These are phyloP conservation scores for Diplocarpon mali DNA, from an alignment of 2,329 filamentous ascomycete species.

Conservation along the genomic window DNA sequence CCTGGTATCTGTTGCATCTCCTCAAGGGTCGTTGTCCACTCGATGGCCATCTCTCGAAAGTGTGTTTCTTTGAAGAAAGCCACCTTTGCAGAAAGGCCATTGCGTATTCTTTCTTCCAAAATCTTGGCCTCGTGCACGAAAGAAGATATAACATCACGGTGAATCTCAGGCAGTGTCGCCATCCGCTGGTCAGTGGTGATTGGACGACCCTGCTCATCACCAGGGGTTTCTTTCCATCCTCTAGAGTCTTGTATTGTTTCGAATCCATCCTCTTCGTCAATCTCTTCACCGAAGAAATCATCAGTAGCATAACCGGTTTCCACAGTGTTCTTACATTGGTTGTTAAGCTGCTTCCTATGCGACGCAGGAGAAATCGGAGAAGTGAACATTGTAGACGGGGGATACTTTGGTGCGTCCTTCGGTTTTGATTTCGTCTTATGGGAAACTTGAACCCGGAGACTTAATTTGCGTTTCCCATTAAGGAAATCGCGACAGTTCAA, in stretches of 20 bases:
- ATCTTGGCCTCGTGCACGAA: constrained; percentile 55
- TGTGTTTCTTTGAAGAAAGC: constrained; percentile 58
- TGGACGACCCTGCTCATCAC: constrained; percentile 40
- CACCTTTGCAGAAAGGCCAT: constrained; percentile 42
- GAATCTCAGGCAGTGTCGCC: constrained; percentile 43
- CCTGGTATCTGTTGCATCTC: constrained; percentile 53
- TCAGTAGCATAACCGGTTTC: constrained; percentile 28
- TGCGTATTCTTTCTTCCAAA: constrained; percentile 50
- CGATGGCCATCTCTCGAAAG: constrained; percentile 62
- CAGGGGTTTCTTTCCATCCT: constrained; percentile 19
- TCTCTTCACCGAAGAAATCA: constrained; percentile 35
- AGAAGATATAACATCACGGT: constrained; percentile 49
- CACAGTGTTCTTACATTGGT: constrained; percentile 24
- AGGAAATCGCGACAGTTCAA: constrained; percentile 21
- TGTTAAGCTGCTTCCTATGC: constrained; percentile 24
- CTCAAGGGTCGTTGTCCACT: constrained; percentile 49
- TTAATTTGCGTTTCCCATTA: constrained; percentile 20
- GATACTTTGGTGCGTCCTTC: constrained; percentile 4
- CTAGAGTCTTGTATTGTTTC: constrained; percentile 5
- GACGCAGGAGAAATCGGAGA: constrained; percentile 41
- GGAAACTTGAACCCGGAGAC: constrained; percentile 21
- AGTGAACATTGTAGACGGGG: constrained; percentile 56
- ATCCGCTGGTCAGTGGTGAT: constrained; percentile 47
- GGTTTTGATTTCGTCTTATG: constrained; percentile 9
- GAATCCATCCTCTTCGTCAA: constrained; percentile 29